Base-by-base conservation (phyloP, 169 alveolate species). In the Plasmodium vinckei region DNA sequence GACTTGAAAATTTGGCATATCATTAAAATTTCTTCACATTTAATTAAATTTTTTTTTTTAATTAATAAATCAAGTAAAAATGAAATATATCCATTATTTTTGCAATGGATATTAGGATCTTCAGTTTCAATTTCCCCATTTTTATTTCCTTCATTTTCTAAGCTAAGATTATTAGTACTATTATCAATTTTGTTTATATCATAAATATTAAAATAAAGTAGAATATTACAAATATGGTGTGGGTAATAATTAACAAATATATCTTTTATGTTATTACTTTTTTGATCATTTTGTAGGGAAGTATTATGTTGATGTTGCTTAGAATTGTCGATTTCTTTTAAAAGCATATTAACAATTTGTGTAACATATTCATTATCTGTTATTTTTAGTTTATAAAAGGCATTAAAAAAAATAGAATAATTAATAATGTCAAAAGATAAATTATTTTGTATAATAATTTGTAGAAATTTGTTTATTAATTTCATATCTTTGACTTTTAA, bases 381-480 rank as follows among this genome's bases (percentile, higher is more conserved):
- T 64, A 86, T 46, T 59, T 17, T 86, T 23, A 86, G 46, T 47
- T 86, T 68, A 63, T 86, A 86, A 64, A 86, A 86, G 15, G 91
- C 19, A 64, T 86, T 86, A 53, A 86, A 86, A 44, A 57, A 63
- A 51, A 86, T 70, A 9, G 91, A 86, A 46, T 86, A 86, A 33
- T 68, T 86, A 33, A 70, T 51, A 60, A 86, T 59, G 60, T 79
- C 89, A 70, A 79, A 65, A 0, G 75, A 17, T 46, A 79, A 67
- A 5, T 70, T 59, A 2, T 79, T 65, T 67, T 79, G 70, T n/a
- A 79, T 10, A 65, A 79, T 69, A 5, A 69, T 86, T 12, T 59
- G 70, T 54, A 86, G n/a, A 63, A 86, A 86, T 65, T 86, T 86
- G 56, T 86, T 70, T 54, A 86, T 86, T 72, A 86, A 70, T 86